phyloP scores from a whole-genome alignment of 305 asterid genomes.

The Fraxinus greggii region DNA sequence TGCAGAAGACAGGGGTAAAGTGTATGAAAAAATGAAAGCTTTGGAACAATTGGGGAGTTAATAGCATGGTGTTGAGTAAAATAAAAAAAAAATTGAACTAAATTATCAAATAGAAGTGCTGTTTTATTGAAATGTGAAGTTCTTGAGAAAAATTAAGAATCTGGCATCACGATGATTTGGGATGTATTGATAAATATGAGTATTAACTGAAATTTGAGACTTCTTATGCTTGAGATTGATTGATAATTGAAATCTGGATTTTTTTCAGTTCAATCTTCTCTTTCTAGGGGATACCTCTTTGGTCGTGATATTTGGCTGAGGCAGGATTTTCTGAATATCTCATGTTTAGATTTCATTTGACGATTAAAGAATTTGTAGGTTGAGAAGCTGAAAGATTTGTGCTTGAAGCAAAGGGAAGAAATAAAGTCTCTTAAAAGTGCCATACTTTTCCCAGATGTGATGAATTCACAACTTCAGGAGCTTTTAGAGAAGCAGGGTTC shows the following conservation, averaged over 20 bases:
- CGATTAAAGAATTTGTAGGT: constrained; percentile 25
- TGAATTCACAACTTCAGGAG: constrained; percentile 39
- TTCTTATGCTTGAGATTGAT: not conserved
- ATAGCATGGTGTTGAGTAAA: not conserved
- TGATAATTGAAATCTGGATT: not conserved
- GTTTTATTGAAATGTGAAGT: not conserved
- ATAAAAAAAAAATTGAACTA: not conserved
- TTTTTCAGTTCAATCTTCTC: not conserved
- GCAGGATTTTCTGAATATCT: not conserved
- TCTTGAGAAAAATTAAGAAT: not conserved
- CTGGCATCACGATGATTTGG: not conserved
- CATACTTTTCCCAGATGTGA: constrained; percentile 43
- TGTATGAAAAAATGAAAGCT: not conserved
- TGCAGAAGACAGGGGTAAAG: not conserved
- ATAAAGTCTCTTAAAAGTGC: constrained; percentile 43
- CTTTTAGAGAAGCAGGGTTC: constrained; percentile 38
- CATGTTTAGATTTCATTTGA: not conserved
- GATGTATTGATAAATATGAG: not conserved
- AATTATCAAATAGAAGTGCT: not conserved
- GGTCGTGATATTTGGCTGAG: not conserved
- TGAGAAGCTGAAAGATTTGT: constrained; percentile 51
- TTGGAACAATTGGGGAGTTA: not conserved
- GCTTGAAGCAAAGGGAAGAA: constrained; percentile 55
- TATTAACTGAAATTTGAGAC: not conserved
- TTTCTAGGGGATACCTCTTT: not conserved